A percentile compares a stretch with the other conserved stretches of the same genome.
phyloP scores from a whole-genome alignment of 441 rosid genomes.

The Erodium texanum region DNA sequence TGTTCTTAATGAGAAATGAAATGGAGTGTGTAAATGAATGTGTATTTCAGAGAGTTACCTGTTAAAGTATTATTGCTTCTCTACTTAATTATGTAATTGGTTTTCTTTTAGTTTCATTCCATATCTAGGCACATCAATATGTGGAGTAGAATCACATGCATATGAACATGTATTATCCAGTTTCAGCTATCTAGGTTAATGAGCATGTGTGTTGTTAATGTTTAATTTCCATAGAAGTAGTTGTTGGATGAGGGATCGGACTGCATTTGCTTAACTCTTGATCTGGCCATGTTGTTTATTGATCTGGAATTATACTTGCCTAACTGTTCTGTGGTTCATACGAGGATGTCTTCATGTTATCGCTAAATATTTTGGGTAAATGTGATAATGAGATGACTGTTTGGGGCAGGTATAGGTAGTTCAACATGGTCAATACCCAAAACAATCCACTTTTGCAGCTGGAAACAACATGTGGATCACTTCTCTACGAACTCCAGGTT shows the following conservation, averaged over 20 bases:
- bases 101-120: too few relatives aligned
- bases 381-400: neutral
- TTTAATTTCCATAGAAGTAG: neutral
- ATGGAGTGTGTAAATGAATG: neutral
- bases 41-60: neutral
- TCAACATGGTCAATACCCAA: constrained; percentile 36
- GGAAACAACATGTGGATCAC: constrained; percentile 71
- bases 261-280: neutral
- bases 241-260: neutral
- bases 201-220: neutral
- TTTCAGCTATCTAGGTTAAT: neutral
- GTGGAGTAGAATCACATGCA: too few relatives aligned
- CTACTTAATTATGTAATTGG: neutral
- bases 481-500: constrained; percentile 39
- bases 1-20: neutral
- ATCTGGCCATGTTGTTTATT: neutral
- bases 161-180: too few relatives aligned
- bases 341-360: neutral
- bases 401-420: constrained; percentile 20
- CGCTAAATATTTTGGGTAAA: neutral
- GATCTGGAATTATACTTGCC: neutral
- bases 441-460: constrained; percentile 50
- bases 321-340: neutral
- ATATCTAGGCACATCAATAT: too few relatives aligned
- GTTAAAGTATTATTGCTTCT: neutral